These are phyloP conservation scores for Bimuria novae-zelandiae DNA, from an alignment of 2,329 filamentous ascomycete species.

Conservation along the genomic window DNA sequence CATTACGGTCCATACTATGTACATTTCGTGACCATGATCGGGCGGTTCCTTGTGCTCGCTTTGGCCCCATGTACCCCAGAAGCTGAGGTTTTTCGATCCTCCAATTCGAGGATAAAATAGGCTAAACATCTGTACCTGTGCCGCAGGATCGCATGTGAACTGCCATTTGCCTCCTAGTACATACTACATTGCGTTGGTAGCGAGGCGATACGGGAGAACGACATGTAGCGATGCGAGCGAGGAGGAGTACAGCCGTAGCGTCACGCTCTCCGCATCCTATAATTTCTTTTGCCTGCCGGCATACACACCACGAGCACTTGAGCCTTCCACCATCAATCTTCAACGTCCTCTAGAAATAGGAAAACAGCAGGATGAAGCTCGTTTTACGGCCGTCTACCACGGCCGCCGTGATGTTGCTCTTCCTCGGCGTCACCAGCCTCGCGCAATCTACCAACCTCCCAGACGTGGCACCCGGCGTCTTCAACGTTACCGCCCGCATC, in stretches of 20 bases:
- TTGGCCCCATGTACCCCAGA: not conserved
- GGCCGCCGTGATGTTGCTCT: not conserved
- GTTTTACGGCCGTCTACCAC: not conserved
- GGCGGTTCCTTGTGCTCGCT: not conserved
- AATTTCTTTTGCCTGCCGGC: no score
- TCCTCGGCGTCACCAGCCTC: not conserved
- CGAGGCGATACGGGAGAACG: no score
- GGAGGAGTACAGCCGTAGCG: no score
- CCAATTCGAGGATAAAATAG: conserved; percentile 1
- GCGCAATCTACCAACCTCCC: conserved; percentile 34
- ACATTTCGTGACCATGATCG: no score
- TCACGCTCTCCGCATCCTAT: no score
- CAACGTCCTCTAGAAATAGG: no score
- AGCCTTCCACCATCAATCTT: no score
- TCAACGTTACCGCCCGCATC: conserved; percentile 31
- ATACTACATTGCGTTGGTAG: no score
- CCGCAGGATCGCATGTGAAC: not conserved
- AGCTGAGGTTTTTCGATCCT: not conserved
- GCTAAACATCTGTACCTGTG: not conserved
- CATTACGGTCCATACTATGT: no score
- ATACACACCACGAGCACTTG: no score
- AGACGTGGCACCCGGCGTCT: conserved; percentile 29
- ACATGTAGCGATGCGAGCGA: no score
- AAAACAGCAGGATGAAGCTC: not conserved
- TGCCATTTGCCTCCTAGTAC: not conserved